These are phyloP conservation scores for Candida golubevii DNA, from an alignment of 805 yeast species.

Conservation along the genomic window DNA sequence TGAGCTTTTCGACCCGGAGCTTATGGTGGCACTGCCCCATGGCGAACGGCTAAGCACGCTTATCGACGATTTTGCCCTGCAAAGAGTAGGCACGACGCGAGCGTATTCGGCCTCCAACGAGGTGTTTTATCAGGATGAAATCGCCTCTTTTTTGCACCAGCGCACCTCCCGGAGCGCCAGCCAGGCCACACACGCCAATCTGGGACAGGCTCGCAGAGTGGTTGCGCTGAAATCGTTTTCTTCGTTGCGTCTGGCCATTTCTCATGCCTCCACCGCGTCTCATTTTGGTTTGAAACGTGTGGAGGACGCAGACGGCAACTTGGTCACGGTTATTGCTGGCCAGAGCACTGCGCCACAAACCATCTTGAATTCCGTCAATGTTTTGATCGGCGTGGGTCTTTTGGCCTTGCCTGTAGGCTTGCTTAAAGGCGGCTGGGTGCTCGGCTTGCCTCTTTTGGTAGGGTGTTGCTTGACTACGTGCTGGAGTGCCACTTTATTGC, in stretches of 20 bases:
- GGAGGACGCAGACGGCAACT: slow-evolving; percentile 66
- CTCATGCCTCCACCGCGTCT: slow-evolving; percentile 39
- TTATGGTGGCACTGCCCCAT: slow-evolving; percentile 58
- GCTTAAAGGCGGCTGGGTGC: slow-evolving; percentile 58
- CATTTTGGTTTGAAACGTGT: slow-evolving; percentile 56
- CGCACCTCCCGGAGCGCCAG: slow-evolving; percentile 29
- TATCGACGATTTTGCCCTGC: slow-evolving; percentile 21
- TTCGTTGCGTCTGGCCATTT: slow-evolving; percentile 36
- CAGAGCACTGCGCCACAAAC: slow-evolving; percentile 77
- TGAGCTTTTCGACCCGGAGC: slow-evolving; percentile 63
- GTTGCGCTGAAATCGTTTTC: slow-evolving; percentile 42
- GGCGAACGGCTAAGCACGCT: slow-evolving; percentile 66
- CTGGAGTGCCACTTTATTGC: slow-evolving; percentile 68
- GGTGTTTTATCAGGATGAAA: slow-evolving; percentile 39
- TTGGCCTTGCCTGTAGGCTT: slow-evolving; percentile 64
- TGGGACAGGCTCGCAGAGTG: slow-evolving; percentile 26
- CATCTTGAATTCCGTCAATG: slow-evolving; percentile 61
- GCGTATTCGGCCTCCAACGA: slow-evolving; percentile 22
- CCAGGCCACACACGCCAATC: slow-evolving; percentile 14
- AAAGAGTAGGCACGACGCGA: slow-evolving; percentile 6
- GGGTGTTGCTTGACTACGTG: slow-evolving; percentile 65
- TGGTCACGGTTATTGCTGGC: slow-evolving; percentile 70
- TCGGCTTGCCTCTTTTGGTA: slow-evolving; percentile 57
- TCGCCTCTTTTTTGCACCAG: slow-evolving; percentile 21
- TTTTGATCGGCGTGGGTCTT: slow-evolving; percentile 64